Evolutionary conservation across 2,329 filamentous ascomycete genomes (phyloP).

Genomic region (Colletotrichum sojae): DNA sequence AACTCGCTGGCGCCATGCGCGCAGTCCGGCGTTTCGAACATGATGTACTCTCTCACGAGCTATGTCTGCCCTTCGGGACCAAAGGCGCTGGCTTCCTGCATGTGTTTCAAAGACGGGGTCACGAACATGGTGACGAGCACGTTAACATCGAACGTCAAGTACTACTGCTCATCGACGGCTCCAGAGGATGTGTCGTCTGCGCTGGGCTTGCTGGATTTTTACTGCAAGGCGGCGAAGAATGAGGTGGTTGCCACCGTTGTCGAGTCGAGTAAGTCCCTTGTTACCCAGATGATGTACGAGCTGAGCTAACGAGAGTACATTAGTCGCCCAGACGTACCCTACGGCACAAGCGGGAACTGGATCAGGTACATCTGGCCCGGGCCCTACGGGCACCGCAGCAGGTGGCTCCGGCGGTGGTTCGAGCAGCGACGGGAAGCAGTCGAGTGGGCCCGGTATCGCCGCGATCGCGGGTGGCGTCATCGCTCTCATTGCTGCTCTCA

Average conservation of each 20-base stretch:
- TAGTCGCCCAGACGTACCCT: conserved; percentile 46
- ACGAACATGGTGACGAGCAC: conserved; percentile 56
- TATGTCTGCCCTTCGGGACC: conserved; percentile 62
- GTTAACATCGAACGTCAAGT: conserved; percentile 61
- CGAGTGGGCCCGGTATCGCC: conserved; percentile 45
- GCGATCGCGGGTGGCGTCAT: conserved; percentile 53
- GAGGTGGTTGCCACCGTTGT: conserved; percentile 58
- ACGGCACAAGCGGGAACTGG: conserved; percentile 37
- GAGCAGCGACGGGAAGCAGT: conserved; percentile 12
- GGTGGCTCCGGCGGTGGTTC: conserved; percentile 22
- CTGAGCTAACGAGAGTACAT: conserved; percentile 32
- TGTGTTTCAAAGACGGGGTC: conserved; percentile 65
- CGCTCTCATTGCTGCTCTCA: conserved; percentile 30
- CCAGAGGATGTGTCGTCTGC: conserved; percentile 63
- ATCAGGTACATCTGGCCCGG: conserved; percentile 16
- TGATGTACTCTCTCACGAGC: conserved; percentile 53
- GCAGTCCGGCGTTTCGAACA: conserved; percentile 58
- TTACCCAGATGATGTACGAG: conserved; percentile 33
- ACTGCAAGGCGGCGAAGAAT: conserved; percentile 64
- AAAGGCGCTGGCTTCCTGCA: conserved; percentile 66
- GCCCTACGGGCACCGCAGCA: conserved; percentile 6
- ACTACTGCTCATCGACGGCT: conserved; percentile 59
- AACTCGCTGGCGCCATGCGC: conserved; percentile 62
- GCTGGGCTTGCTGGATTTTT: conserved; percentile 59
- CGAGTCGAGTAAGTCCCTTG: conserved; percentile 51